Evolutionary conservation across 164 flowering plant species (phyloP).

Genomic region (Vitis labrusca): DNA sequence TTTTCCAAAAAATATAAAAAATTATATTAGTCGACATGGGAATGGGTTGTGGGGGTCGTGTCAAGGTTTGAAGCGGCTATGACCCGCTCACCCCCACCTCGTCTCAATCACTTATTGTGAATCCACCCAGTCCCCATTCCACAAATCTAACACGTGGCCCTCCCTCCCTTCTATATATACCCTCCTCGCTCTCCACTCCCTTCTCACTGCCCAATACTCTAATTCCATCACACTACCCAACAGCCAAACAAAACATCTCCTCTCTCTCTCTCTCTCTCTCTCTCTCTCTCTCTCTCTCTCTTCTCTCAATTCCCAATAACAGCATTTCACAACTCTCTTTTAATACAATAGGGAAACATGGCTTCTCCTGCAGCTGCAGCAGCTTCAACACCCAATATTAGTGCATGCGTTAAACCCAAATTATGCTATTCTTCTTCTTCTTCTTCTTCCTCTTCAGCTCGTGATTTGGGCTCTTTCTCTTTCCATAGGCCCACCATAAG

Average conservation of each 20-base stretch:
- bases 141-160: slow-evolving; percentile 57
- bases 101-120: slow-evolving; percentile 14
- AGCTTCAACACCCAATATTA: no score
- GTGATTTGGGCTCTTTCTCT: slow-evolving; percentile 7
- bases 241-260: not conserved
- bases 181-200: slow-evolving; percentile 6
- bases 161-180: slow-evolving; percentile 14
- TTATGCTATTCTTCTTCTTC: not conserved
- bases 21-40: no score
- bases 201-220: slow-evolving; percentile 2
- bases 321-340: not conserved
- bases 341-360: no score
- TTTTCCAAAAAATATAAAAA: not conserved
- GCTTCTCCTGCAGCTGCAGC: no score
- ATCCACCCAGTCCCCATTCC: slow-evolving; percentile 24
- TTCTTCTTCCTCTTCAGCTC: slow-evolving; percentile 6
- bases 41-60: slow-evolving; percentile 18
- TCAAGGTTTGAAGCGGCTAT: slow-evolving; percentile 19
- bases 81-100: slow-evolving; percentile 18
- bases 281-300: not conserved
- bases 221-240: not conserved
- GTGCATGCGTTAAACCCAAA: not conserved
- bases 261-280: not conserved
- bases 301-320: not conserved
- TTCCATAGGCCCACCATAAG: slow-evolving; percentile 6